Evolutionary conservation across 108 stramenopile species (phyloP).

Genomic region (Cyclostephanos tholiformis): DNA sequence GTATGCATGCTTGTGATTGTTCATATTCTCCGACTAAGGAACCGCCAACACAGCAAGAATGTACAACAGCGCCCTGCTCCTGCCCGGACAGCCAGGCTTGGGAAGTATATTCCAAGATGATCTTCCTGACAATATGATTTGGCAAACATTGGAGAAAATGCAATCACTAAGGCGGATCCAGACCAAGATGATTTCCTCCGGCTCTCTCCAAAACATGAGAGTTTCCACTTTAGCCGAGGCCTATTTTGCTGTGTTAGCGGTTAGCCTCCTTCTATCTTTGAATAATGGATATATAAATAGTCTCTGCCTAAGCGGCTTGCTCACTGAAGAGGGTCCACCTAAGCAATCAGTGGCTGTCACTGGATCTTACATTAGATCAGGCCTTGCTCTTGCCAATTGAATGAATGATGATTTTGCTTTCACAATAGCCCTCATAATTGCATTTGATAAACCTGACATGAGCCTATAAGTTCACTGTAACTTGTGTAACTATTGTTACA

Average conservation of each 20-base stretch:
- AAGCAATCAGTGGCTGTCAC: constrained; percentile 59
- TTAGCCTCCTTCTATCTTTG: constrained; percentile 39
- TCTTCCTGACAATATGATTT: no score
- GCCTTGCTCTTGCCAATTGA: constrained; percentile 48
- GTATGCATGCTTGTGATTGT: no score
- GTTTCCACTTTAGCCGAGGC: constrained; percentile 21
- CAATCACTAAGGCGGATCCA: no score
- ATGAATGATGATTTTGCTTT: constrained; percentile 20
- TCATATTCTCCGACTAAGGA: no score
- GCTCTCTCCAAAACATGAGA: constrained; percentile 24
- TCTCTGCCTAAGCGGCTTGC: constrained; percentile 47
- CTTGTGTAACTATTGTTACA: no score
- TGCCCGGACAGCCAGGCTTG: no score
- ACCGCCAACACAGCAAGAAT: no score
- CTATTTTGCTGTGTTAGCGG: constrained; percentile 34
- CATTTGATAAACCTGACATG: constrained; percentile 50
- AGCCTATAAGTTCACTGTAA: no score
- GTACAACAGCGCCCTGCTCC: no score
- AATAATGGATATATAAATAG: constrained; percentile 72
- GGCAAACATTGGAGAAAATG: no score
- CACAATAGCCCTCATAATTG: constrained; percentile 27
- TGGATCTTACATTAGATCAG: constrained; percentile 60
- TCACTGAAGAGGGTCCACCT: constrained; percentile 17
- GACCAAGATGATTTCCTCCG: no score
- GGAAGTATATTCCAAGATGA: no score